phyloP scores from a whole-genome alignment of 768 basidiomycete genomes.

The Lentinula raphanica region DNA sequence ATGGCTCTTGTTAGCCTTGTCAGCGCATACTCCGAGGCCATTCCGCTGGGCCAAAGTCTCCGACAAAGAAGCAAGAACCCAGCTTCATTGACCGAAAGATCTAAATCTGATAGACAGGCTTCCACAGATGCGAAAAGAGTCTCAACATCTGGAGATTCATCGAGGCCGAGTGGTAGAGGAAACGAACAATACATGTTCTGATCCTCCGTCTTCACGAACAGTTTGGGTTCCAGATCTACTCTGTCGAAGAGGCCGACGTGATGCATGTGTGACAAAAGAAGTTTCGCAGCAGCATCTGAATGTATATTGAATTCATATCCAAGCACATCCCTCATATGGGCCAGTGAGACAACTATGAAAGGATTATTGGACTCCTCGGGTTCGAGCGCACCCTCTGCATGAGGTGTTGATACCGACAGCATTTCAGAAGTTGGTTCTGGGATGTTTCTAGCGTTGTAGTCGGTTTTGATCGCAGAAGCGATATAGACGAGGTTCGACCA shows the following conservation, averaged over 20 bases:
- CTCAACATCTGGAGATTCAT: conserved; percentile 69
- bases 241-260: conserved; percentile 58
- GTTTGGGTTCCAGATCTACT: conserved; percentile 27
- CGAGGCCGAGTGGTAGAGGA: conserved; percentile 65
- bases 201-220: conserved; percentile 28
- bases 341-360: conserved; percentile 54
- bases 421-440: conserved; percentile 35
- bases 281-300: conserved; percentile 45
- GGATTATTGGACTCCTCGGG: conserved; percentile 27
- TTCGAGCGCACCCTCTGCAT: conserved; percentile 13
- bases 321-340: conserved; percentile 57
- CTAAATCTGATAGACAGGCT: conserved; percentile 61
- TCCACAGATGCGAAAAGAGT: conserved; percentile 67
- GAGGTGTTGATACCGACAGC: conserved; percentile 36
- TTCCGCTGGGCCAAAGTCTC: conserved; percentile 69
- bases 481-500: conserved; percentile 64
- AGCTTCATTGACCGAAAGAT: conserved; percentile 69
- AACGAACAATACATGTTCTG: conserved; percentile 47
- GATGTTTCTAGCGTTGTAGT: conserved; percentile 21
- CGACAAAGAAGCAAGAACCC: conserved; percentile 66
- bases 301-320: conserved; percentile 53
- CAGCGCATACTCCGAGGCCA: conserved; percentile 68
- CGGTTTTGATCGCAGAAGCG: conserved; percentile 49
- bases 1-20: conserved; percentile 54
- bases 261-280: conserved; percentile 55